A percentile compares a stretch with the other conserved stretches of the same genome.
These are phyloP conservation scores for Stereum hirsutum DNA, from an alignment of 1,284 basidiomycete genomes.

Conservation along the genomic window DNA sequence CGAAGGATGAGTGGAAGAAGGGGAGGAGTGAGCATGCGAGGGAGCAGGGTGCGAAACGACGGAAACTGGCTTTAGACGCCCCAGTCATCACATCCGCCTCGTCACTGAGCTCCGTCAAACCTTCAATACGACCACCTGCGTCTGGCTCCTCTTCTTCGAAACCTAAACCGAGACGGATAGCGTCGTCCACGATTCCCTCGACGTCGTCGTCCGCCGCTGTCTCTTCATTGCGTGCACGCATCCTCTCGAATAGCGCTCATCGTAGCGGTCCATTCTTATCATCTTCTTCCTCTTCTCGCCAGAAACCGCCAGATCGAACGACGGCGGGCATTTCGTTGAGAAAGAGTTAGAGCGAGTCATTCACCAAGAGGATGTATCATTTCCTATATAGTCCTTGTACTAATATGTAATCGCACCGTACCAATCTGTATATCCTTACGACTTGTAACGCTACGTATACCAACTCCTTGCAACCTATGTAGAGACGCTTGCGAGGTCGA, in stretches of 20 bases:
- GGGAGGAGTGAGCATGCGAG: slow-evolving; percentile 33
- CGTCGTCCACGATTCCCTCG: background rate
- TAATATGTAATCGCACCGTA: no score
- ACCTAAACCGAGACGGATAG: background rate
- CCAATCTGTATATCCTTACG: no score
- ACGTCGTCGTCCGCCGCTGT: background rate
- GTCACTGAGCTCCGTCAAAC: slow-evolving; percentile 6
- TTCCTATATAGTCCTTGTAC: no score
- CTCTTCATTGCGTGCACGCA: slow-evolving; percentile 40
- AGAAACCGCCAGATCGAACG: slow-evolving; percentile 3
- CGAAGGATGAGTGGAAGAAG: slow-evolving; percentile 51
- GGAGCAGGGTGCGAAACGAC: slow-evolving; percentile 35
- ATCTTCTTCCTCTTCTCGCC: background rate
- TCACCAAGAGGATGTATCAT: no score
- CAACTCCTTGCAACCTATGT: no score
- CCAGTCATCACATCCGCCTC: slow-evolving; percentile 19
- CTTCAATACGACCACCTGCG: no score
- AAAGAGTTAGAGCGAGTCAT: no score
- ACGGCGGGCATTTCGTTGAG: slow-evolving; percentile 7
- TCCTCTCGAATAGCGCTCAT: slow-evolving; percentile 38
- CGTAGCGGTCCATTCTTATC: slow-evolving; percentile 4
- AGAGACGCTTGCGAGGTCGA: no score
- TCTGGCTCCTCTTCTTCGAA: slow-evolving; percentile 14
- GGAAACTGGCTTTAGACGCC: slow-evolving; percentile 30
- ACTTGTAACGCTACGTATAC: no score